These are phyloP conservation scores for Phlebiopsis gigantea DNA, from an alignment of 768 basidiomycete genomes.

Conservation along the genomic window DNA sequence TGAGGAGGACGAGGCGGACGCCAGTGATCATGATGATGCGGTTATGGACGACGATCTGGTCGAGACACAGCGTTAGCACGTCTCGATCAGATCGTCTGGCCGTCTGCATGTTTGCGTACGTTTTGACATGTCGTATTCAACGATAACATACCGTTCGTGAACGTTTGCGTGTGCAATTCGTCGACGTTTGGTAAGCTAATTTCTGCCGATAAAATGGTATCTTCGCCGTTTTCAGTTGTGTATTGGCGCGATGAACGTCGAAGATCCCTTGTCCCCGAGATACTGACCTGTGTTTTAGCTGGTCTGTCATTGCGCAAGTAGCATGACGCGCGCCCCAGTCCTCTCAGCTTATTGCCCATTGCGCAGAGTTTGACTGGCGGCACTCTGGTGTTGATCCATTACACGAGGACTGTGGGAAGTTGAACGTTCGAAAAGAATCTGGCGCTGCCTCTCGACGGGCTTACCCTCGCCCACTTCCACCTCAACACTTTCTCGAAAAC, in stretches of 20 bases:
- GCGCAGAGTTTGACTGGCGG: neutral
- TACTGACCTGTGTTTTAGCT: neutral
- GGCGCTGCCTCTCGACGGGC: neutral
- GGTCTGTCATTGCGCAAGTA: neutral
- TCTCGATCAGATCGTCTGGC: neutral
- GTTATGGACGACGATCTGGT: slow-evolving; percentile 8
- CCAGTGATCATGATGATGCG: slow-evolving; percentile 16
- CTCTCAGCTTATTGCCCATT: too few relatives aligned
- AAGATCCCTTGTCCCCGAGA: neutral
- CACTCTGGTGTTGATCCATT: neutral
- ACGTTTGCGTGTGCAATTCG: neutral
- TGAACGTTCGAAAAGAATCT: too few relatives aligned
- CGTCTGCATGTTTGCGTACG: neutral
- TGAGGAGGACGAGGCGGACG: slow-evolving; percentile 25
- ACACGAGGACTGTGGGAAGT: neutral
- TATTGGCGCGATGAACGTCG: neutral
- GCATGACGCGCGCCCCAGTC: too few relatives aligned
- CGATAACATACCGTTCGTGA: neutral
- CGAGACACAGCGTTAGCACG: slow-evolving; percentile 3
- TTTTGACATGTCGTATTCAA: neutral
- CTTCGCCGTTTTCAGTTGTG: neutral
- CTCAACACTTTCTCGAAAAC: neutral
- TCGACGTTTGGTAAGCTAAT: neutral
- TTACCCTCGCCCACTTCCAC: neutral
- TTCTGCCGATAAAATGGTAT: neutral